Evolutionary conservation across 129 eudicot genomes (phyloP).

Genomic region (Artemisia tridentata): DNA sequence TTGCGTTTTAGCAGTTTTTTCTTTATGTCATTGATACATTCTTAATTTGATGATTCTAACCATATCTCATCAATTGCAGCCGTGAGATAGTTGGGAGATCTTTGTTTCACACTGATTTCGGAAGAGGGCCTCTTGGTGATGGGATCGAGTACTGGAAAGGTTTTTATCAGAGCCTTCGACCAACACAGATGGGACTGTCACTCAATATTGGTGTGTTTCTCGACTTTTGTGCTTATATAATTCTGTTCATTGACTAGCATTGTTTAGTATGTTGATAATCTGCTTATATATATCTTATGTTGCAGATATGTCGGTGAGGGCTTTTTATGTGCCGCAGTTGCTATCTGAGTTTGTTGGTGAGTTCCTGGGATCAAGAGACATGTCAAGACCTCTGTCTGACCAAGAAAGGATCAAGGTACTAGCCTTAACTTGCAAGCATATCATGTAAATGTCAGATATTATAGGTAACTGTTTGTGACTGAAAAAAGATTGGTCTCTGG

Average conservation of each 20-base stretch:
- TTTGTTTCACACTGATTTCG: conserved; percentile 41
- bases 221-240: not conserved
- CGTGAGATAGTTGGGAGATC: conserved; percentile 61
- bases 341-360: conserved; percentile 45
- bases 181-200: conserved; percentile 87
- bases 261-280: not conserved
- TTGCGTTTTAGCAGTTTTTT: not conserved
- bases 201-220: conserved; percentile 53
- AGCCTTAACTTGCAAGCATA: too few relatives aligned
- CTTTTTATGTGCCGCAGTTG: conserved; percentile 40
- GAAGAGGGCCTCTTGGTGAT: conserved; percentile 48
- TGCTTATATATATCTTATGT: not conserved
- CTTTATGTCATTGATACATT: not conserved
- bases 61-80: conserved; percentile 28
- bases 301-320: conserved; percentile 74
- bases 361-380: conserved; percentile 30
- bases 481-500: too few relatives aligned
- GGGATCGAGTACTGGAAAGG: conserved; percentile 79
- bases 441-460: not conserved
- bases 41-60: not conserved
- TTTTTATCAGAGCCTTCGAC: conserved; percentile 68
- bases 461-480: not conserved
- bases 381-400: conserved; percentile 48
- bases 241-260: not conserved
- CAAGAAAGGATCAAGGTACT: conserved; percentile 63